Evolutionary conservation across 805 yeast species (phyloP).

Genomic region (Metschnikowia santaceciliae): DNA sequence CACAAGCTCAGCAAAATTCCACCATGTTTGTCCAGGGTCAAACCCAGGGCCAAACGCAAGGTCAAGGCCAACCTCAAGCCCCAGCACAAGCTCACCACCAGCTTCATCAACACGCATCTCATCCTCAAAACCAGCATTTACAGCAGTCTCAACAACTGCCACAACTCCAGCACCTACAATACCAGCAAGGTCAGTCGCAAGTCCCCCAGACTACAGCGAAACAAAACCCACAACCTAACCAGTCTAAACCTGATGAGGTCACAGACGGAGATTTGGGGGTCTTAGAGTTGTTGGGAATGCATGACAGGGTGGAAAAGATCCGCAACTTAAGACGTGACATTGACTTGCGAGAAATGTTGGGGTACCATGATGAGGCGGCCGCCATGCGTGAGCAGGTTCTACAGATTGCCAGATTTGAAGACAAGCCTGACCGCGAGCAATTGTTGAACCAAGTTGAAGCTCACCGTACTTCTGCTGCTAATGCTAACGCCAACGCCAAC

Average conservation of each 20-base stretch:
- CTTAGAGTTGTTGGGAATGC: constrained; percentile 1
- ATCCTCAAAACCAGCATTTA: constrained; percentile 11
- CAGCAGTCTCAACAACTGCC: constrained; percentile 7
- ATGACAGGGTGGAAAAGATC: constrained; percentile 1
- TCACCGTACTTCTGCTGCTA: constrained; percentile 11
- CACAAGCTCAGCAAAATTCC: constrained; percentile 12
- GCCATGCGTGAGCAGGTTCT: constrained; percentile 8
- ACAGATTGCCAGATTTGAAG: constrained; percentile 2
- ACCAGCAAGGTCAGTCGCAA: constrained; percentile 6
- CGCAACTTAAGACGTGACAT: not conserved
- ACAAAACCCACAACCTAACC: not conserved
- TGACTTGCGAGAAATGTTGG: not conserved
- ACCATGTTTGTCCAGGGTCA: constrained; percentile 1
- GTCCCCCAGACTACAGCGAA: not conserved
- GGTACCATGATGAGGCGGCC: constrained; percentile 2
- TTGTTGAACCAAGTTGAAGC: constrained; percentile 11
- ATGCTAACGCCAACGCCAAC: constrained; percentile 7
- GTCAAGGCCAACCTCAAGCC: constrained; percentile 3
- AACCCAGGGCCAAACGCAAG: not conserved
- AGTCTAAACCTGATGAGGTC: not conserved
- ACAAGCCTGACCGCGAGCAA: constrained; percentile 8
- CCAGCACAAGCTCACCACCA: constrained; percentile 9
- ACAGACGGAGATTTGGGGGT: constrained; percentile 1
- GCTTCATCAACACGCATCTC: constrained; percentile 9
- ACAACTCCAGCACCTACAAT: constrained; percentile 13